A percentile compares a stretch with the other conserved stretches of the same genome.
phyloP scores from a whole-genome alignment of 2,329 filamentous ascomycete genomes.

The Hypoxylon sp. region DNA sequence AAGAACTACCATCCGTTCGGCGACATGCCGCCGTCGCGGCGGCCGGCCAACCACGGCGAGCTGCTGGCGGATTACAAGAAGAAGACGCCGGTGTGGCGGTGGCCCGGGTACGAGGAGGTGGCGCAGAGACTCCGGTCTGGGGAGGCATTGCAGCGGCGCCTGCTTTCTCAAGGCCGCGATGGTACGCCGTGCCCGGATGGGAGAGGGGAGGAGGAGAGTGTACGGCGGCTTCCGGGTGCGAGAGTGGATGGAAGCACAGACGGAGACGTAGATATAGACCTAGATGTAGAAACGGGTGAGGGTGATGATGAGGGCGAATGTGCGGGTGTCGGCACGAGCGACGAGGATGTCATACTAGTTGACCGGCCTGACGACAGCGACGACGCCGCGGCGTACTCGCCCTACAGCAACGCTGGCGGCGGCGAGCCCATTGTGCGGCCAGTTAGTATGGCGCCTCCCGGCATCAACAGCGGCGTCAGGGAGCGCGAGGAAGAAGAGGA shows the following conservation, averaged over 20 bases:
- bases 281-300: not conserved
- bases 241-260: not conserved
- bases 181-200: not conserved
- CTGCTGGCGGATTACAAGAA: slow-evolving; percentile 34
- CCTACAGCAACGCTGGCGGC: not conserved
- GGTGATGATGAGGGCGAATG: not conserved
- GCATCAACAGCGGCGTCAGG: not conserved
- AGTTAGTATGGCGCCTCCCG: not conserved
- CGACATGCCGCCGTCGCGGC: slow-evolving; percentile 15
- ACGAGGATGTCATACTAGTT: slow-evolving; percentile 6
- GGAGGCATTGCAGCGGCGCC: not conserved
- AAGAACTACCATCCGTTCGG: too few relatives aligned
- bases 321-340: not conserved
- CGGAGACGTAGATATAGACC: not conserved
- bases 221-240: too few relatives aligned
- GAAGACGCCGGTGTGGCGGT: slow-evolving; percentile 34
- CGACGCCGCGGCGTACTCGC: not conserved
- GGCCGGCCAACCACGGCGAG: slow-evolving; percentile 20
- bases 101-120: slow-evolving; percentile 22
- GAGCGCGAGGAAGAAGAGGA: not conserved
- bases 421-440: too few relatives aligned
- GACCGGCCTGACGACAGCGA: slow-evolving; percentile 13
- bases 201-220: too few relatives aligned
- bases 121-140: not conserved
- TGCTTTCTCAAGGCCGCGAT: not conserved